Percentiles rank a stretch among this genome's conserved stretches.
Evolutionary conservation across 2,329 filamentous ascomycete genomes (phyloP).

Genomic region (Sphaceloma murrayae): DNA sequence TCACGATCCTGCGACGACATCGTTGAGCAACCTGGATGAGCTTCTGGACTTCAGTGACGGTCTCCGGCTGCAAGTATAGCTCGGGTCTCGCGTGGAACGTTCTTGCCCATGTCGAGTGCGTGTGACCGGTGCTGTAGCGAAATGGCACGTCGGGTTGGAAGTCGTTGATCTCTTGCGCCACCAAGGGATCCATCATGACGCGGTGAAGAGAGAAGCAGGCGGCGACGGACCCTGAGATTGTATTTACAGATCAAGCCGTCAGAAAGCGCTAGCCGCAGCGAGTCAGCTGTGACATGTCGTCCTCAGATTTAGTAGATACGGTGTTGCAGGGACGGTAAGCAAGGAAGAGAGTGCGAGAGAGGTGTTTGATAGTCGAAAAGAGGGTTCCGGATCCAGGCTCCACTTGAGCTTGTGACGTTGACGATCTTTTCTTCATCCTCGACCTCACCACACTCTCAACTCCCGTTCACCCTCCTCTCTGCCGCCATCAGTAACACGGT

Average conservation of each 20-base stretch:
- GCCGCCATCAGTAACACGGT: no score
- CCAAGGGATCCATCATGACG: constrained; percentile 8
- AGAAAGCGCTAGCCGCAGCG: not conserved
- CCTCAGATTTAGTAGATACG: not conserved
- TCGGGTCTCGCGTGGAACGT: constrained; percentile 86
- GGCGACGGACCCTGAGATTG: not conserved
- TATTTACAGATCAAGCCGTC: not conserved
- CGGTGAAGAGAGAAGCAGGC: not conserved
- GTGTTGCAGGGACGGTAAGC: no score
- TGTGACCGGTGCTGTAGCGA: constrained; percentile 59
- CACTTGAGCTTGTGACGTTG: not conserved
- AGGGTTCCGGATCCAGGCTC: not conserved
- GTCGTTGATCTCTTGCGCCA: constrained; percentile 28
- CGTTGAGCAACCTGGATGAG: constrained; percentile 67
- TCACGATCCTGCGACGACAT: constrained; percentile 72
- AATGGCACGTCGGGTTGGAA: constrained; percentile 61
- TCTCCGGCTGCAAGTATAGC: constrained; percentile 78
- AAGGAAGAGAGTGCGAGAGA: no score
- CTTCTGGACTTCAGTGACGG: constrained; percentile 72
- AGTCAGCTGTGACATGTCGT: constrained; percentile 5
- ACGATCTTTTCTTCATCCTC: not conserved
- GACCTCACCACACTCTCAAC: not conserved
- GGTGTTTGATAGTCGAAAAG: constrained; percentile 1
- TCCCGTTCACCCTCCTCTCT: not conserved
- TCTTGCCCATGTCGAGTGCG: constrained; percentile 88